phyloP scores from a whole-genome alignment of 2,329 filamentous ascomycete genomes.

The Cladosporium sp. region DNA sequence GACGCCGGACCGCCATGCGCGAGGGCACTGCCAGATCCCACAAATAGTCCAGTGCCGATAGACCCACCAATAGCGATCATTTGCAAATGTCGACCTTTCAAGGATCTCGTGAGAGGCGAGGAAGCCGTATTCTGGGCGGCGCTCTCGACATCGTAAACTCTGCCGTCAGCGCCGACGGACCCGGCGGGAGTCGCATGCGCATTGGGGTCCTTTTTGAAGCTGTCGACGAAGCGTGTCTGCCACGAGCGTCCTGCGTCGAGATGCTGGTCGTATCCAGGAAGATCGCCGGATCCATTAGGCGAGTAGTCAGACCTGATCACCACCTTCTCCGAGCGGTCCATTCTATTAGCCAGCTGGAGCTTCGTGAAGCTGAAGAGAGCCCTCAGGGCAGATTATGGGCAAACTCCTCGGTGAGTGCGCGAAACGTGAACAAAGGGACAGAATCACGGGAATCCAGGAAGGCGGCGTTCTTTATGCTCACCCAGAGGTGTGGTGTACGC shows the following conservation, averaged over 20 bases:
- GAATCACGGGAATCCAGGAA: background rate
- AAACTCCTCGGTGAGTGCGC: too few relatives aligned
- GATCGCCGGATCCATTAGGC: conserved; percentile 16
- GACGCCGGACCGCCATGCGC: conserved; percentile 32
- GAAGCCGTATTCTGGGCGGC: conserved; percentile 62
- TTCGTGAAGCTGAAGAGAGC: background rate
- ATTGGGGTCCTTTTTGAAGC: conserved; percentile 60
- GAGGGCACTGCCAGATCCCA: conserved; percentile 30
- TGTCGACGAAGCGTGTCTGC: conserved; percentile 47
- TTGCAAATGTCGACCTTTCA: conserved; percentile 84
- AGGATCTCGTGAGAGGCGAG: conserved; percentile 63
- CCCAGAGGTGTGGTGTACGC: background rate
- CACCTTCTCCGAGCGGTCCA: conserved; percentile 21
- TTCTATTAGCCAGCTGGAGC: conserved; percentile 5
- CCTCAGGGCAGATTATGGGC: too few relatives aligned
- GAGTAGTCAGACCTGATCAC: conserved; percentile 18
- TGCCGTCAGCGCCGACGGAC: conserved; percentile 48
- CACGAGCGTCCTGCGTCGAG: conserved; percentile 5
- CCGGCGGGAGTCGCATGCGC: conserved; percentile 49
- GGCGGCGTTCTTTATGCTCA: conserved; percentile 1
- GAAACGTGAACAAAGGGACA: too few relatives aligned
- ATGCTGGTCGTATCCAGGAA: conserved; percentile 9
- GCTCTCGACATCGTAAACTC: conserved; percentile 59
- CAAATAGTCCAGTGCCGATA: conserved; percentile 49
- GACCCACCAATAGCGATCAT: conserved; percentile 97